A percentile compares a stretch with the other conserved stretches of the same genome.
Evolutionary conservation across 805 yeast genomes (phyloP).

Genomic region (Dipodascopsis tothii): DNA sequence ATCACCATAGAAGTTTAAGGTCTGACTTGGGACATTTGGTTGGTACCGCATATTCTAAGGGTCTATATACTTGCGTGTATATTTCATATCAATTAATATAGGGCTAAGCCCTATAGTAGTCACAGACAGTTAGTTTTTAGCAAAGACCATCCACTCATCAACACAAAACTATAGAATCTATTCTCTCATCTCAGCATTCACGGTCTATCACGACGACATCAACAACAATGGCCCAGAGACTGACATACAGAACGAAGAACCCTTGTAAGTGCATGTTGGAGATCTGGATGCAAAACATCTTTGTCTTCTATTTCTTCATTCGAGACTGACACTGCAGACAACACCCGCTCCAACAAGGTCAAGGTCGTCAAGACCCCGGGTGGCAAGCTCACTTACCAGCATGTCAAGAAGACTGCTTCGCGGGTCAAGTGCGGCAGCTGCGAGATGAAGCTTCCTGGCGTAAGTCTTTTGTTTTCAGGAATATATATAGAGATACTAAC

Average conservation of each 20-base stretch:
- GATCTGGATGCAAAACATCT: no score
- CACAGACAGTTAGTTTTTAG: not conserved
- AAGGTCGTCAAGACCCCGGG: slow-evolving; percentile 99
- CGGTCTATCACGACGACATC: slow-evolving; percentile 12
- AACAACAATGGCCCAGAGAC: slow-evolving; percentile 93
- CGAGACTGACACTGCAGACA: slow-evolving; percentile 47
- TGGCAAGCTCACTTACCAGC: slow-evolving; percentile 97
- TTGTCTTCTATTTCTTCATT: slow-evolving; percentile 33
- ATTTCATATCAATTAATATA: not conserved
- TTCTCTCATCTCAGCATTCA: not conserved
- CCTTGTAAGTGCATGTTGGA: slow-evolving; percentile 86
- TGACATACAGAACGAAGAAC: slow-evolving; percentile 97
- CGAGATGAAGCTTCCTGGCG: slow-evolving; percentile 68
- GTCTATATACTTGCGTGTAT: not conserved
- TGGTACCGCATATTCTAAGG: no score
- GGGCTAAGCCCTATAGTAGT: not conserved
- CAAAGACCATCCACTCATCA: slow-evolving; percentile 2
- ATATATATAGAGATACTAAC: not conserved
- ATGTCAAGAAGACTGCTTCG: slow-evolving; percentile 72
- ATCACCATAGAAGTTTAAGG: no score
- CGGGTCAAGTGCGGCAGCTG: slow-evolving; percentile 56
- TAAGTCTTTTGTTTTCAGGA: slow-evolving; percentile 5
- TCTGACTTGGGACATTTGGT: no score
- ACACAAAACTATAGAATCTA: not conserved
- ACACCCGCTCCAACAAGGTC: slow-evolving; percentile 99